Base-by-base conservation (phyloP, 1,139 yeast species). In the Meyerozyma sp. region DNA sequence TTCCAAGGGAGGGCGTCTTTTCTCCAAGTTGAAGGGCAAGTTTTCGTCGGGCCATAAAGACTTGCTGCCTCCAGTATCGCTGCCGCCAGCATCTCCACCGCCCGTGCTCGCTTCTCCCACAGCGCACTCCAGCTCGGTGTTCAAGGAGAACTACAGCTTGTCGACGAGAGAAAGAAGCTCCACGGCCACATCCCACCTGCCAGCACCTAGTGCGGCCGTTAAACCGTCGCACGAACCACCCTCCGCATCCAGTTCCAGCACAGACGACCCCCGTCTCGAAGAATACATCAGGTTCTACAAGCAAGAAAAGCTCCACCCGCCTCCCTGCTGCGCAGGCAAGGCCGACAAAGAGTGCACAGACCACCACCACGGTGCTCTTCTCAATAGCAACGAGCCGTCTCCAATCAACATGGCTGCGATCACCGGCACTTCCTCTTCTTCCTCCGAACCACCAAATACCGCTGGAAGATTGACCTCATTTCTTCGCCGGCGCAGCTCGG, bases 211-310 rank as follows among this genome's bases (percentile, higher is more conserved):
- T 5, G 40, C 44, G 34, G 32, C 50, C 11, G 42, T 41, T 7
- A 47, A 44, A 8, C 21, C 49, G 4, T 30, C 53, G 5, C 10
- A 42, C 11, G 26, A 23, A 10, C 37, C 37, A 6, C 37, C 13
- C 4, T 16, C 37, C 3, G 9, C 25, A 34, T 5, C 37, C 26
- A 18, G 14, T 8, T 10, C 26, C 35, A 14, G 6, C 35, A 32
- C 35, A 20, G 48, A 66, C 27, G 87, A 82, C 52, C 82, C 84
- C 1, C 70, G 79, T 49, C 57, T 84, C 34, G 77, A 78, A 35
- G 81, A 79, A 43, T 84, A 82, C 53, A 65, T 84, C 45, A 67
- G 69, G 41, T 75, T 74, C 52, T 79, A 76, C 53, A 66, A 68
- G 44, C 73, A 70, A 46, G 68, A 57, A 46, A 70, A 51, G 51